Percentiles rank a stretch among this genome's conserved stretches.
Conservation (phyloP, 768 basidiomycete genomes). For the Leucogyrophana mollusca region DNA sequence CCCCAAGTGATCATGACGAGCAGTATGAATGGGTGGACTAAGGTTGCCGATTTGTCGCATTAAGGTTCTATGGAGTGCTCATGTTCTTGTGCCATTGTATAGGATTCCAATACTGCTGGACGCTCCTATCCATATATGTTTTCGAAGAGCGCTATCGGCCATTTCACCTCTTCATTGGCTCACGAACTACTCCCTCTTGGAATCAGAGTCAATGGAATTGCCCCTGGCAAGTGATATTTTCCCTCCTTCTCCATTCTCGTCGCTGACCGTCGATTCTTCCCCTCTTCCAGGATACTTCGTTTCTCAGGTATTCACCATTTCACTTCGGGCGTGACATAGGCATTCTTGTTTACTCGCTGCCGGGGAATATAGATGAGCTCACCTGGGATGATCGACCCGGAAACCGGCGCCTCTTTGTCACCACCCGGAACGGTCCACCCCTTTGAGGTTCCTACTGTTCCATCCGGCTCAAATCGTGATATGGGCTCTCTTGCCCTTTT, state of each 20-base stretch:
- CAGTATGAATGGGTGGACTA: conserved; percentile 54
- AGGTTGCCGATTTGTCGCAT: conserved; percentile 23
- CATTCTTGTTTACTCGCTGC: neutral
- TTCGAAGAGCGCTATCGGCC: conserved; percentile 48
- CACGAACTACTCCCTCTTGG: conserved; percentile 48
- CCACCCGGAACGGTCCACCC: conserved; percentile 13
- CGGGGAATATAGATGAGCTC: conserved; percentile 25
- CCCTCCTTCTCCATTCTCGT: neutral
- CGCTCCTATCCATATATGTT: conserved; percentile 44
- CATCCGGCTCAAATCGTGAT: conserved; percentile 36
- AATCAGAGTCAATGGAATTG: conserved; percentile 48
- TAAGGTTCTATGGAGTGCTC: neutral
- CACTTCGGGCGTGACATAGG: neutral
- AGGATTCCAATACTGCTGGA: conserved; percentile 42
- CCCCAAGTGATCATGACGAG: conserved; percentile 51
- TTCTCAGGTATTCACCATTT: conserved; percentile 16
- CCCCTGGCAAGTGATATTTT: conserved; percentile 30
- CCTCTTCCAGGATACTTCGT: conserved; percentile 29
- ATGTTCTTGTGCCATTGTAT: neutral
- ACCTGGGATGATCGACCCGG: conserved; percentile 21
- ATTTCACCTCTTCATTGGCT: conserved; percentile 44
- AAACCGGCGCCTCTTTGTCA: conserved; percentile 20
- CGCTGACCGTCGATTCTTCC: neutral
- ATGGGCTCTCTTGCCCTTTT: conserved; percentile 43
- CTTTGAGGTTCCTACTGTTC: conserved; percentile 35